Base-by-base conservation (phyloP, 2,329 filamentous ascomycete genomes). In the Knufia petricola region DNA sequence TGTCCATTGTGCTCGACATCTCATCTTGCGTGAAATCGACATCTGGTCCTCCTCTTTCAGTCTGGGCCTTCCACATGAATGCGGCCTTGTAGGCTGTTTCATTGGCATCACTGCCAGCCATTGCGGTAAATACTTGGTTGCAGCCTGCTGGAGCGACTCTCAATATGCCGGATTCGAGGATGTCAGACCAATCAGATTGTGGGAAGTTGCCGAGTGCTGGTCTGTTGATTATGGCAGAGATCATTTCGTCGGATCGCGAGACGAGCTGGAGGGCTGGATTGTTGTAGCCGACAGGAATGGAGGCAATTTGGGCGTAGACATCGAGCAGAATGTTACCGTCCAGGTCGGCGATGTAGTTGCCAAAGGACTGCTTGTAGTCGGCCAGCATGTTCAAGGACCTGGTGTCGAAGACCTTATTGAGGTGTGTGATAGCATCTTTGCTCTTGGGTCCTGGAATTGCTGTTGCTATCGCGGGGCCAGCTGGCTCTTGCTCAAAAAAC, bases 31-130 rank as follows among this genome's bases (percentile, higher is more conserved):
- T 85, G 72, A 94, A 94, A 50, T 90, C 85, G 48, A 82, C 84
- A 31, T 82, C 67, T 39, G 79, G 72, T 6, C 87, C 87, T 57
- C 87, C 87, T 53, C 89, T 85, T 69, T 92, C 79, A 55, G 81
- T 76, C 66, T 87, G 85, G 42, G 85, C 81, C 62, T 84, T 82
- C 77, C 84, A 94, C 82, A 95, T 95, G 72, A 95, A 95, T 43
- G 89, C 88, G 7, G 88, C 88, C 72, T 95, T 95, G 78, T 87
- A 95, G 37, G 89, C 89, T 28, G 86, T 85, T 72, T 95, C 89
- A 70, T 95, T 95, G 68, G 88, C 88, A 62, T 95, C 88, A 17
- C 87, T 94, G 53, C 88, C 88, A 47, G 87, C 80, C 74, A 87
- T 84, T 56, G 84, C 87, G 15, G 88, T 95, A 71, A 94, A 94